Base-by-base conservation (phyloP, 2,329 filamentous ascomycete species). In the Talaromyces sp. region DNA sequence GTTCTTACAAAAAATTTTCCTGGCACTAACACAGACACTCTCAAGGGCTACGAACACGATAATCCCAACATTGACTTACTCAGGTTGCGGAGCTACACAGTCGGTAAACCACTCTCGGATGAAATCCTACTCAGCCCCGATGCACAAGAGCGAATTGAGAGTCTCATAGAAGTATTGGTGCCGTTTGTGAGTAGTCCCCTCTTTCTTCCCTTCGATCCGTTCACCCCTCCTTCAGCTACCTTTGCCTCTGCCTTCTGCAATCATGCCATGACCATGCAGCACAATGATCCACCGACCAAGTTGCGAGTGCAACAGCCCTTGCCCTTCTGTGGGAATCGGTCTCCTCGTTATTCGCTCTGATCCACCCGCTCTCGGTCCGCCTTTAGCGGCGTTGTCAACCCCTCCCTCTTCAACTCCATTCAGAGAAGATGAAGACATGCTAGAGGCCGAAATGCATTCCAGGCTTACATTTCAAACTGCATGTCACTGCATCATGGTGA, bases 31-130 rank as follows among this genome's bases (percentile, higher is more conserved):
- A 19, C 36, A 25, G 36, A 59, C 34, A 15, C 17, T 38, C 7
- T 11, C 56, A 45, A 94, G 90, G 92, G 91, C 56, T 96, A 91
- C 74, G 81, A 86, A 53, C 84, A 85, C 22, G 88, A 91, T 65
- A 91, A 97, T 74, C 81, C 85, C 49, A 90, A 97, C 70, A 93
- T 97, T 72, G 87, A 89, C 64, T 83, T 97, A 61, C 82, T 97
- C 64, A 90, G 92, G 71, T 83, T 97, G 73, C 86, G 88, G 67
- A 95, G 89, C 76, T 97, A 90, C 75, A 93, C 90, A 0, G 78
- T 96, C 25, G 84, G 87, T 43, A 88, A 83, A 66, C 87, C 87
- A 73, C 78, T 97, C 40, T 75, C 83, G 13, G 92, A 93, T 71
- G 77, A 83, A 10, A 82, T 91, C 58, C 82, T 96, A 22, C 81